phyloP scores from a whole-genome alignment of 1,139 yeast species.

The Candida mesenterica region DNA sequence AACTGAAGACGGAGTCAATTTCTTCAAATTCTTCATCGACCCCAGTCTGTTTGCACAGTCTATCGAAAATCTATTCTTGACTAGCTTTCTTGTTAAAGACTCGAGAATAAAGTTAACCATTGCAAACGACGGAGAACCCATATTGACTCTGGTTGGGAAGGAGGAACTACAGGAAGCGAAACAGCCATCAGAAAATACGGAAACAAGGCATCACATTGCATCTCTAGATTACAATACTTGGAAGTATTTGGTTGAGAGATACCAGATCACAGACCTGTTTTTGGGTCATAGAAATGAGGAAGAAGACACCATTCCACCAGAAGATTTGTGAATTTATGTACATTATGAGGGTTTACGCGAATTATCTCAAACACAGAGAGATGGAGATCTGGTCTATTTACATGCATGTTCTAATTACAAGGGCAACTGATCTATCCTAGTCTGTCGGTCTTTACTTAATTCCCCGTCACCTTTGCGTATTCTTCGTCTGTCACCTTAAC shows the following conservation, averaged over 20 bases:
- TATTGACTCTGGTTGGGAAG: constrained; percentile 21
- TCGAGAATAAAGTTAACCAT: constrained; percentile 58
- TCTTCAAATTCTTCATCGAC: constrained; percentile 67
- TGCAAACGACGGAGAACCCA: constrained; percentile 40
- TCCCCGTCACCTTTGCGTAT: constrained; percentile 2
- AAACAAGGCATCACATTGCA: constrained; percentile 63
- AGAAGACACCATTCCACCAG: constrained; percentile 30
- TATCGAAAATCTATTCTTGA: constrained; percentile 78
- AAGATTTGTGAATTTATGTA: constrained; percentile 12
- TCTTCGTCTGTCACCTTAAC: constrained; percentile 17
- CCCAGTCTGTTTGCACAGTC: constrained; percentile 77
- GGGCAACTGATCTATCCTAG: no score
- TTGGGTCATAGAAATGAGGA: constrained; percentile 43
- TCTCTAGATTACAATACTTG: constrained; percentile 67
- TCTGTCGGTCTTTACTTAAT: no score
- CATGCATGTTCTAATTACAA: no score
- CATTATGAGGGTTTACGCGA: no score
- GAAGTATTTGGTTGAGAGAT: constrained; percentile 50
- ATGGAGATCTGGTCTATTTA: no score
- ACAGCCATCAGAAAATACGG: constrained; percentile 14
- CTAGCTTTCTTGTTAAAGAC: constrained; percentile 76
- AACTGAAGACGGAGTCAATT: constrained; percentile 44
- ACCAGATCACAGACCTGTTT: constrained; percentile 52
- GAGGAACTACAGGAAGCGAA: constrained; percentile 13
- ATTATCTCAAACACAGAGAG: no score